These are phyloP conservation scores for Phytophthora crassamura DNA, from an alignment of 352 stramenopile species.

Conservation along the genomic window DNA sequence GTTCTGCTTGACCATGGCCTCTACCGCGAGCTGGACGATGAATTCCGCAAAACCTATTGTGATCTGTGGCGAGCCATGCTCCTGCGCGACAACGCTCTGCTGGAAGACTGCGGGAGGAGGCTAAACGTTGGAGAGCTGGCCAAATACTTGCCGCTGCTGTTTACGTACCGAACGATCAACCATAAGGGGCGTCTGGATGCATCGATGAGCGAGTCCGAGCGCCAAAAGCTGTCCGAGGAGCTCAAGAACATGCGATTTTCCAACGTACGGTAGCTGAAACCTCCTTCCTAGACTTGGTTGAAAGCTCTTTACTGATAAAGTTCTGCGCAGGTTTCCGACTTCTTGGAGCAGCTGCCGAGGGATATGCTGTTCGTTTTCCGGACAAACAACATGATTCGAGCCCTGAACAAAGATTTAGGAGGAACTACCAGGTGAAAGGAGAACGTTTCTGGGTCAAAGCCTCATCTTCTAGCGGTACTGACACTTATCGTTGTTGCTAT, in stretches of 20 bases:
- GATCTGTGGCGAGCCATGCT: constrained; percentile 96
- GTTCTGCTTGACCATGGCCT: constrained; percentile 98
- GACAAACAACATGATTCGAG: constrained; percentile 92
- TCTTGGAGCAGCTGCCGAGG: constrained; percentile 85
- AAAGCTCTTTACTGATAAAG: constrained; percentile 8
- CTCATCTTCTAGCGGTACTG: not conserved
- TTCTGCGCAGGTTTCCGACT: constrained; percentile 65
- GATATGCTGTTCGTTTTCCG: constrained; percentile 94
- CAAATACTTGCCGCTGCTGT: constrained; percentile 84
- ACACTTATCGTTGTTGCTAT: constrained; percentile 3
- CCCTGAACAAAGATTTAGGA: constrained; percentile 90
- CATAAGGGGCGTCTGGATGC: constrained; percentile 67
- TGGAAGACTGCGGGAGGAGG: constrained; percentile 62
- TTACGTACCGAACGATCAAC: constrained; percentile 85
- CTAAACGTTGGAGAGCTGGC: constrained; percentile 66
- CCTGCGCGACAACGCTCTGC: constrained; percentile 85
- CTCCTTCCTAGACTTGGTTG: not conserved
- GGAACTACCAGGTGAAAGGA: constrained; percentile 65
- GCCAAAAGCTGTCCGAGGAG: constrained; percentile 59
- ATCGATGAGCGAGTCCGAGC: constrained; percentile 76
- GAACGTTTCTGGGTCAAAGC: not conserved
- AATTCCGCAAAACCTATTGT: constrained; percentile 96
- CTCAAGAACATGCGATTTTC: constrained; percentile 73
- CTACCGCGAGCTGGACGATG: constrained; percentile 93
- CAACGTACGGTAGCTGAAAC: constrained; percentile 49